Evolutionary conservation across 1,284 basidiomycete genomes (phyloP), one percentile per base, ranked within the genome.

Genomic region (Ceratobasidium sp.): DNA sequence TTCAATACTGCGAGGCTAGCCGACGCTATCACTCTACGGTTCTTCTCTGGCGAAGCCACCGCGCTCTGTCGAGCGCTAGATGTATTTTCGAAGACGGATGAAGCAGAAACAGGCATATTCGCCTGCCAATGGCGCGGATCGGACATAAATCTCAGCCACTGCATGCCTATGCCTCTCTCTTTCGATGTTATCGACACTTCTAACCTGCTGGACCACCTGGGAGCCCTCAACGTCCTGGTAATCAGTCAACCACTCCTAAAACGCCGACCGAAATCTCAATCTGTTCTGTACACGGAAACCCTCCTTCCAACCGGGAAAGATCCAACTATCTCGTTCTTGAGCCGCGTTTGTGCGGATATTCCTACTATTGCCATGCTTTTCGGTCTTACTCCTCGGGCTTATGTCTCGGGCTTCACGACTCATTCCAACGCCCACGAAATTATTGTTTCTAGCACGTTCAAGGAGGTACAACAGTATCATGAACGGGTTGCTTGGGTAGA

Each of bases 111-210:
- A 12, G 33, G n/a, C 3, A 80, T 23, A 80, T 88, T 40, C 85
- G 87, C 26, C 82, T 87, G 66, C 83, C 85, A 64, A 69, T 84
- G 5, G 86, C 85, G 0, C 86, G 88, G 64, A 84, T 84, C 0
- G 79, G 84, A 0, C 81, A 83, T 5, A 77, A 84, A 62, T 86
- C 28, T 67, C 4, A 83, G 78, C 82, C 81, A 10, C 82, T 85
- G 1, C 81, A 87, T 64, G 70, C 79, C 9, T 69, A 65, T 56
- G 3, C 69, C 61, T n/a, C 28, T 57, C 0, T n/a, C 48, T 15
- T 91, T 90, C 83, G 84, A 89, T 67, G 84, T 90, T 61, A 88
- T 91, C 75, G 88, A 90, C 57, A 89, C 89, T 0, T 90, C 89
- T 26, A 90, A 89, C 77, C 78, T 90, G n/a, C 81, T 83, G 17